Base-by-base conservation (phyloP, 257 asterid species). In the Jasminum sambac region DNA sequence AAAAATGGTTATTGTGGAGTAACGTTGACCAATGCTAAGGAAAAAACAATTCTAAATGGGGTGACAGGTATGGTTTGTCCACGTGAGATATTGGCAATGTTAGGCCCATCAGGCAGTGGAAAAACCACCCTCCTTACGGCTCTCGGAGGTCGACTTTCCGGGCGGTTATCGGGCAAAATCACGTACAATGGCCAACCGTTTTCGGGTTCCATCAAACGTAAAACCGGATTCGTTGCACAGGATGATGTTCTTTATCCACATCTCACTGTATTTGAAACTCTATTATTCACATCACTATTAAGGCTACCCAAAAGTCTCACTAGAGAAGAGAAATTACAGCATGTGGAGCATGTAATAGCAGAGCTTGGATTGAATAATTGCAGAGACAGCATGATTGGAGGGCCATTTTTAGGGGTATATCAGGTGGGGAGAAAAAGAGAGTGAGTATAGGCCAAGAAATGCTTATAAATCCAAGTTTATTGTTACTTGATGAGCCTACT, bases 91-190 rank as follows among this genome's bases (percentile, higher is more conserved):
- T 79, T 91, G 24, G 97, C 98, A 8, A 91, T 95, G 99, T 85
- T 95, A 1, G 99, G 99, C 5, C 99, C 99, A 62, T 91, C 98
- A 8, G 98, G 97, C 46, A 95, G 99, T 67, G 99, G 99, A 4
- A 95, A 95, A 72, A 95, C 98, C n/a, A 95, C 97, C 73, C 98
- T 95, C 66, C 82, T 95, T 8, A 91, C 96, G 0, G 96, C 96
- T 78, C 89, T 95, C 1, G 99, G 99, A 0, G 99, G 99, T 64
- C 97, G 98, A 44, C 90, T 95, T 19, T 69, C 85, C 0, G 92
- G 96, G 8, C 87, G 78, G 63, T 44, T 91, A 69, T 91, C 97
- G 0, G 97, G 99, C 39, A 95, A 87, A 79, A 84, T 95, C 80
- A 87, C 90, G 0, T 95, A 91, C 89, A 89, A 95, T 43, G 81